Evolutionary conservation across 352 stramenopile species (phyloP).

Genomic region (Globisporangium middletonii): DNA sequence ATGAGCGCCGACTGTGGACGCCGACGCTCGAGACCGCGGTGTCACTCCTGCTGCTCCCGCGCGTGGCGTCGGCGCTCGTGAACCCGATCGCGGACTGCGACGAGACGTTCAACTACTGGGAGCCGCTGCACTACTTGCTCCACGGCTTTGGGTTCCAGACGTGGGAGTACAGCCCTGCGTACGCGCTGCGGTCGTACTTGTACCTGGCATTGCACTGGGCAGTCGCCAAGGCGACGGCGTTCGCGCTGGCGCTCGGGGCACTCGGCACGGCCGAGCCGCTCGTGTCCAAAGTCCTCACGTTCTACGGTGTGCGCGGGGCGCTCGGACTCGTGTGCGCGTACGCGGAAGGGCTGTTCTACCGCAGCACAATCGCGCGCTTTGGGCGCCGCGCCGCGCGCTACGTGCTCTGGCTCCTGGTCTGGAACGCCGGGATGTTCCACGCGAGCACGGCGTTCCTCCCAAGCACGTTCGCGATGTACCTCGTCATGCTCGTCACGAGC

Average conservation of each 20-base stretch:
- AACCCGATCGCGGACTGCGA: constrained; percentile 95
- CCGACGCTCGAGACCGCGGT: constrained; percentile 24
- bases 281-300: constrained; percentile 79
- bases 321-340: constrained; percentile 75
- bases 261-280: constrained; percentile 10
- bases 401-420: constrained; percentile 72
- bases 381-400: constrained; percentile 56
- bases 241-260: constrained; percentile 33
- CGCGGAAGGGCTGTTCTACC: constrained; percentile 89
- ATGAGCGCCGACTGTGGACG: constrained; percentile 18
- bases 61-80: constrained; percentile 47
- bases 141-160: constrained; percentile 90
- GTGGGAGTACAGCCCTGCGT: constrained; percentile 90
- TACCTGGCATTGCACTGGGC: constrained; percentile 82
- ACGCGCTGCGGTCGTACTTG: constrained; percentile 94
- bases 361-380: constrained; percentile 52
- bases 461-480: constrained; percentile 87
- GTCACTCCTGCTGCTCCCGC: constrained; percentile 25
- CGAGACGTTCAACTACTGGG: constrained; percentile 99
- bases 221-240: constrained; percentile 33
- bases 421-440: constrained; percentile 91
- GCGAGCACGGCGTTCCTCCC: constrained; percentile 90
- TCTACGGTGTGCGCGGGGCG: constrained; percentile 84
- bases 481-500: constrained; percentile 71
- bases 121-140: constrained; percentile 97